Evolutionary conservation across 2,329 filamentous ascomycete genomes (phyloP).

Genomic region (Aschersonia sp.): DNA sequence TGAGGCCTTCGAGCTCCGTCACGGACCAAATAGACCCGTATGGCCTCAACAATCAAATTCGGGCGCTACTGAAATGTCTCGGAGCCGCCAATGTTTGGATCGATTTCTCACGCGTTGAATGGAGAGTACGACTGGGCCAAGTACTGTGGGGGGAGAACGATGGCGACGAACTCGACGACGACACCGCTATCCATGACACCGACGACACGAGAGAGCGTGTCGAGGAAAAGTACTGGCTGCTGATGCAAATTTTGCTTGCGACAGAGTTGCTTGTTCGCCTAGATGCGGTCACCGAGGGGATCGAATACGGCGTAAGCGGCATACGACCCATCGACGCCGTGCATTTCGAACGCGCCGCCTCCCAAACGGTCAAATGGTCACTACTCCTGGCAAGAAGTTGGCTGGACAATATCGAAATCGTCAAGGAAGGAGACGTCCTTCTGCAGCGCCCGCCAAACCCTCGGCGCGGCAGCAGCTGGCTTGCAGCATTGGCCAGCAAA

Average conservation of each 20-base stretch:
- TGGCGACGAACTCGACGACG: slow-evolving; percentile 38
- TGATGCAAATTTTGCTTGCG: slow-evolving; percentile 49
- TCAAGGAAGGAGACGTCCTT: slow-evolving; percentile 22
- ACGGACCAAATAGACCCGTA: slow-evolving; percentile 44
- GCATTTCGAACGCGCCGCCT: slow-evolving; percentile 47
- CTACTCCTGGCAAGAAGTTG: slow-evolving; percentile 48
- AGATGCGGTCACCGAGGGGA: slow-evolving; percentile 46
- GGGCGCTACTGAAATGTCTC: slow-evolving; percentile 51
- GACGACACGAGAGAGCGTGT: slow-evolving; percentile 34
- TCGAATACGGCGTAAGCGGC: slow-evolving; percentile 36
- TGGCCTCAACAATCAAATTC: slow-evolving; percentile 55
- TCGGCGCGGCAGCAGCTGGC: slow-evolving; percentile 27
- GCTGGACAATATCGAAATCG: slow-evolving; percentile 53
- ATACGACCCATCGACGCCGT: slow-evolving; percentile 42
- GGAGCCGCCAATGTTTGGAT: slow-evolving; percentile 55
- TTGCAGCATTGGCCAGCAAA: slow-evolving; percentile 41
- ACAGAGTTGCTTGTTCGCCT: slow-evolving; percentile 52
- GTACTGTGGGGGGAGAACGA: slow-evolving; percentile 48
- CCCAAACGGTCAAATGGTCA: slow-evolving; percentile 50
- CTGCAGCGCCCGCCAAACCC: slow-evolving; percentile 4
- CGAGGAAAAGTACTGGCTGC: slow-evolving; percentile 51
- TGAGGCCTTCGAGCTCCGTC: slow-evolving; percentile 40
- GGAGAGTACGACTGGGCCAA: slow-evolving; percentile 59
- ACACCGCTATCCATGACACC: slow-evolving; percentile 34
- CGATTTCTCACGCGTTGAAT: slow-evolving; percentile 61